These are phyloP conservation scores for Prototheca wickerhamii DNA, from an alignment of 163 green algal genomes.

Conservation along the genomic window DNA sequence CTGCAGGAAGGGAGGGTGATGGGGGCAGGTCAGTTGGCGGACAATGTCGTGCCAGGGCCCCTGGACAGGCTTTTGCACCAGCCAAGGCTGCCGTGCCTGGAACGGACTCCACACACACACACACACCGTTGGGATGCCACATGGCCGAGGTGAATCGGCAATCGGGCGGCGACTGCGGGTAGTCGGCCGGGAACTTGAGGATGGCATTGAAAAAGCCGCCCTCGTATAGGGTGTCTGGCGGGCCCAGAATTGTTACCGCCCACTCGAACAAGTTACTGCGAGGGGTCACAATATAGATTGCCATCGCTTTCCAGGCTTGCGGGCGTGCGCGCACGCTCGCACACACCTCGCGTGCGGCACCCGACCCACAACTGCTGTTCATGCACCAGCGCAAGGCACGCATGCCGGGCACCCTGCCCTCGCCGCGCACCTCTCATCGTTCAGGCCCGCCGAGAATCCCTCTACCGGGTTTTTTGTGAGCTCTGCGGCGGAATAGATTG, in stretches of 20 bases:
- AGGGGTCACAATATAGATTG: not conserved
- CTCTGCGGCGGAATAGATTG: no score
- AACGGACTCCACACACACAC: no score
- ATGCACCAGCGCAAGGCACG: no score
- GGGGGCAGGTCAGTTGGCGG: not conserved
- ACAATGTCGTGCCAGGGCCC: not conserved
- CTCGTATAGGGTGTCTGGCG: slow-evolving; percentile 97
- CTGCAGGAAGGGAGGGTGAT: slow-evolving; percentile 33
- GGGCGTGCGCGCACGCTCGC: not conserved
- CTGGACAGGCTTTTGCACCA: no score
- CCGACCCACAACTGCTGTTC: not conserved
- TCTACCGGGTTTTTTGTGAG: slow-evolving; percentile 94
- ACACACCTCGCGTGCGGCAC: not conserved
- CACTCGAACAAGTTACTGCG: slow-evolving; percentile 94
- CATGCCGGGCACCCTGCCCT: no score
- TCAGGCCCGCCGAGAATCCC: slow-evolving; percentile 95
- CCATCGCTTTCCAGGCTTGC: not conserved
- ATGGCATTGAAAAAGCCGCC: slow-evolving; percentile 98
- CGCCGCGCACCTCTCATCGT: slow-evolving; percentile 87
- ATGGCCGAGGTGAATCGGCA: slow-evolving; percentile 98
- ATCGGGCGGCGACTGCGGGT: slow-evolving; percentile 88
- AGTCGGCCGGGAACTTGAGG: slow-evolving; percentile 95
- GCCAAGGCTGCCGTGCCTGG: no score
- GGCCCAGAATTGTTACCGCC: slow-evolving; percentile 96
- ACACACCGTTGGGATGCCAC: slow-evolving; percentile 95